Percentiles rank a stretch among this genome's conserved stretches.
Conservation (phyloP, 352 stramenopile species). For the Phytophthora palmivora region DNA sequence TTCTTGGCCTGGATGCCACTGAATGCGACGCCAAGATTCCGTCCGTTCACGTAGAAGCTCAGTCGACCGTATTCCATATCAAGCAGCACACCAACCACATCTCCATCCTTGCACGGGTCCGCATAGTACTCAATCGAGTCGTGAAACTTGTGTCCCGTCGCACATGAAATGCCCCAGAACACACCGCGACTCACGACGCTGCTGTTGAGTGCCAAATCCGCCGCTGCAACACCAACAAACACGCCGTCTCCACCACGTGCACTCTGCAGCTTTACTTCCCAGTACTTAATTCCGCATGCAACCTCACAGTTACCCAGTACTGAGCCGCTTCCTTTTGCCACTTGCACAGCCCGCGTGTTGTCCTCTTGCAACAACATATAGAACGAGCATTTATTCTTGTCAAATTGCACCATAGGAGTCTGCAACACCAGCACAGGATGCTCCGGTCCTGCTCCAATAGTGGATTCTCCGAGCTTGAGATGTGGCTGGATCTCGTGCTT, state of each 20-base stretch:
- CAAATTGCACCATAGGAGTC: slow-evolving; percentile 67
- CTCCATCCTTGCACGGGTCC: slow-evolving; percentile 74
- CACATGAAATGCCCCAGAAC: slow-evolving; percentile 81
- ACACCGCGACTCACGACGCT: slow-evolving; percentile 65
- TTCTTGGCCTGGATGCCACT: slow-evolving; percentile 62
- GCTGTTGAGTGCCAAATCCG: slow-evolving; percentile 62
- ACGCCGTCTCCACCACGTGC: slow-evolving; percentile 67
- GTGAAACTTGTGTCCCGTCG: slow-evolving; percentile 82
- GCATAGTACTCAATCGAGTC: slow-evolving; percentile 79
- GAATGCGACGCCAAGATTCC: slow-evolving; percentile 78
- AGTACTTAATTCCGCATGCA: slow-evolving; percentile 81
- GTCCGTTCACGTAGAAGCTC: slow-evolving; percentile 84
- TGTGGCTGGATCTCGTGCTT: slow-evolving; percentile 74
- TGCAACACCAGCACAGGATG: slow-evolving; percentile 82
- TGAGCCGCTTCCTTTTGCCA: slow-evolving; percentile 68
- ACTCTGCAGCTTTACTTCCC: slow-evolving; percentile 72
- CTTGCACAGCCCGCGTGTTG: slow-evolving; percentile 56
- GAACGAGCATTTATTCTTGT: slow-evolving; percentile 66
- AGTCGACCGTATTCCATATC: slow-evolving; percentile 80
- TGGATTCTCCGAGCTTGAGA: slow-evolving; percentile 68
- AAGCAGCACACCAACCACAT: slow-evolving; percentile 75
- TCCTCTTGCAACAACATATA: slow-evolving; percentile 65
- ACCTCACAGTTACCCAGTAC: slow-evolving; percentile 68
- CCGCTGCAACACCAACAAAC: slow-evolving; percentile 69
- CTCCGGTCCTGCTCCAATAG: slow-evolving; percentile 60